Percentiles rank a stretch among this genome's conserved stretches.
These are phyloP conservation scores for Pestalotiopsis sp. DNA, from an alignment of 2,329 filamentous ascomycete species.

Conservation along the genomic window DNA sequence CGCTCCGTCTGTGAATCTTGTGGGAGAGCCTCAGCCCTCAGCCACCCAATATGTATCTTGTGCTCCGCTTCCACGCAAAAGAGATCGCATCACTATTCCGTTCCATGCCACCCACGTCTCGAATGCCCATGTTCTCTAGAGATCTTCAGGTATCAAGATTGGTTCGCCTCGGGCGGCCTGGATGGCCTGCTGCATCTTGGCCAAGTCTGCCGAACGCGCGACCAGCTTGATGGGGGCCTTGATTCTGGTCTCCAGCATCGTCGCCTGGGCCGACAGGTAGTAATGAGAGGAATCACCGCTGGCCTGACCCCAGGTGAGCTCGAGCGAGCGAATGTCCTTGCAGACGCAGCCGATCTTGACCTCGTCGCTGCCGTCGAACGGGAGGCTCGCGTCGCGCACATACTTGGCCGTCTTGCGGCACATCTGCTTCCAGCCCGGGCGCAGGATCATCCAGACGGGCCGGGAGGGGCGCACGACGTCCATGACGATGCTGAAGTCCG, in stretches of 20 bases:
- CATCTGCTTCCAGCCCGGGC: not conserved
- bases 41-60: no score
- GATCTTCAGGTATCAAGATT: not conserved
- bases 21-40: no score
- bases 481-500: constrained; percentile 1
- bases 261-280: not conserved
- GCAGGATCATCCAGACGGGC: not conserved
- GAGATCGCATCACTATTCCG: no score
- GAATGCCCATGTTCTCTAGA: no score
- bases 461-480: not conserved
- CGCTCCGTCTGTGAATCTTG: no score
- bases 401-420: not conserved
- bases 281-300: not conserved
- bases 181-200: not conserved
- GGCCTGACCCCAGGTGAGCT: not conserved
- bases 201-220: not conserved
- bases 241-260: not conserved
- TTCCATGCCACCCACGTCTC: no score
- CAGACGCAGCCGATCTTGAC: not conserved
- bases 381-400: not conserved
- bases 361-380: not conserved
- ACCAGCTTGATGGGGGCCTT: not conserved
- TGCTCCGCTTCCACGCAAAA: no score
- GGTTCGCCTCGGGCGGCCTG: not conserved
- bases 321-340: not conserved